Evolutionary conservation across 805 yeast genomes (phyloP), one percentile per base, ranked within the genome.

Genomic region (Metschnikowia gruessii): DNA sequence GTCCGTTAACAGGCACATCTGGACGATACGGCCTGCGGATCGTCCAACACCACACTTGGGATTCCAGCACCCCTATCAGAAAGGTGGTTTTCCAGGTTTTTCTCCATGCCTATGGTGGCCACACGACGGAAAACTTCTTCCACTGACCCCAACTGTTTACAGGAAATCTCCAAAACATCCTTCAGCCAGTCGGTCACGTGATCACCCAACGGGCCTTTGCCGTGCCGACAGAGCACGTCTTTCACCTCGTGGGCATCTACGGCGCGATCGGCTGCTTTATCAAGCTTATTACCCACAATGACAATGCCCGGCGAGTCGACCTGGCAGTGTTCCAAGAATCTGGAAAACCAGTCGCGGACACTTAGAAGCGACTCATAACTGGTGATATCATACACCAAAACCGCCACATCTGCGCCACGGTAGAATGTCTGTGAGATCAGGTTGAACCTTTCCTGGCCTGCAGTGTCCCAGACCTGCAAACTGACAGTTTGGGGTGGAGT

Each of bases 391-490:
- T 77, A 79, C 16, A 79, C 79, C 36, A 80, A 55, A 7, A 80
- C 67, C 4, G 74, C 80, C 16, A 79, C 76, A 54, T 80, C 83
- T 0, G 83, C 72, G 8, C 85, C 85, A 33, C 85, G 62, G 59
- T 79, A 80, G 53, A 79, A 80, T 4, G 82, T 78, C 56, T 73
- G 76, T 10, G 77, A 69, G 26, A 77, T 75, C 43, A 79, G 74
- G 48, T 72, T 70, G 58, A 71, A 72, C 39, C 77, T 55, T 52
- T 72, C 77, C 56, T 72, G 77, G 12, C 77, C 76, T 1, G 77
- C 76, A 9, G 77, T 72, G 54, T 72, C 77, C 75, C 80, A 82
- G 9, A 82, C 74, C 60, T 82, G 88, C 32, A 82, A 64, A 41
- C 65, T 66, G 17, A 74, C 72, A 2, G 45, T 12, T 21, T 33